These are phyloP conservation scores for Solanum sejunctum DNA, from an alignment of 257 asterid species.

Conservation along the genomic window DNA sequence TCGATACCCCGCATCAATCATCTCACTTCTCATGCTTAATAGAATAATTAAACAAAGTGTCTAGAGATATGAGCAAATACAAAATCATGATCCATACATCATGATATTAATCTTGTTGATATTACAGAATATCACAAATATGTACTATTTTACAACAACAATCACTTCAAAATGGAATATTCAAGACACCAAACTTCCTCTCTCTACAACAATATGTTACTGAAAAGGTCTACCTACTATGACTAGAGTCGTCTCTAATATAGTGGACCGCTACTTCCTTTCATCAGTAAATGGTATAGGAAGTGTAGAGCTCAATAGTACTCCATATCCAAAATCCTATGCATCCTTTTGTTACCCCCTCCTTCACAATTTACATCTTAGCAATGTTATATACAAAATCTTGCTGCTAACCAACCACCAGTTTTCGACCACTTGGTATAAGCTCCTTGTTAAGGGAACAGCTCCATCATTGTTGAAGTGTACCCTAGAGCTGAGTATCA, in stretches of 20 bases:
- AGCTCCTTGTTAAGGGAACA: background rate
- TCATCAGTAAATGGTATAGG: background rate
- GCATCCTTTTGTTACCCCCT: background rate
- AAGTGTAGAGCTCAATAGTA: background rate
- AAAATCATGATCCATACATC: background rate
- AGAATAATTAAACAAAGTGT: no score
- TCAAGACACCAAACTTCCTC: background rate
- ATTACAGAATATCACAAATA: background rate
- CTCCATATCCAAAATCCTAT: background rate
- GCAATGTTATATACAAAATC: background rate
- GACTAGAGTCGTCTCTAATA: background rate
- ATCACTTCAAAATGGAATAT: background rate
- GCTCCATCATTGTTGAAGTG: background rate
- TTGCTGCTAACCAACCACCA: background rate
- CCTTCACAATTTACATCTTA: background rate
- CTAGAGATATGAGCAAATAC: background rate
- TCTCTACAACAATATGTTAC: background rate
- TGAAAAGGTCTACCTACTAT: background rate
- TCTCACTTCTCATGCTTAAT: no score
- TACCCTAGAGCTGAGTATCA: background rate
- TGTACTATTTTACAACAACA: background rate
- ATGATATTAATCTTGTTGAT: background rate
- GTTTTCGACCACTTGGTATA: background rate
- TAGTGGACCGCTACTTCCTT: background rate
- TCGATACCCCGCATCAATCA: conserved; percentile 44